Percentiles rank a stretch among this genome's conserved stretches.
Conservation (phyloP, 2,329 filamentous ascomycete species). For the Cladophialophora yegresii region DNA sequence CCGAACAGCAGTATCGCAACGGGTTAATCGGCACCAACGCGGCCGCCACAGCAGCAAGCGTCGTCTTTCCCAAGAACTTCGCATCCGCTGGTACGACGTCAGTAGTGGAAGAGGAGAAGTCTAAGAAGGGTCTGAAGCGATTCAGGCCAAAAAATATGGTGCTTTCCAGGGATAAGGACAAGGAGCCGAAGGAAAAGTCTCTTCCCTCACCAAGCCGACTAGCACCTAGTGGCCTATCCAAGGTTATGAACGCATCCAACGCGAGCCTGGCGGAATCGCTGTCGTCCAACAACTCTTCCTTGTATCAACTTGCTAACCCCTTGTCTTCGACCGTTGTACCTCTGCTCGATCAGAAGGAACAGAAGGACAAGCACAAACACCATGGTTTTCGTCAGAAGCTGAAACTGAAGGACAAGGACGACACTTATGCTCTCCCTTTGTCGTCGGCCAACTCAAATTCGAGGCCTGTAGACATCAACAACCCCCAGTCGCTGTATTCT, state of each 20-base stretch:
- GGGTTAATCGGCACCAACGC: conserved; percentile 55
- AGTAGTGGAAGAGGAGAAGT: conserved; percentile 42
- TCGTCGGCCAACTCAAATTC: conserved; percentile 68
- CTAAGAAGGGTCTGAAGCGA: conserved; percentile 65
- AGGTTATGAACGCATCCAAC: conserved; percentile 61
- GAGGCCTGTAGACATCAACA: conserved; percentile 62
- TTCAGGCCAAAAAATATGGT: conserved; percentile 69
- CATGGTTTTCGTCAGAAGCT: conserved; percentile 66
- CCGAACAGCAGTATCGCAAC: conserved; percentile 50
- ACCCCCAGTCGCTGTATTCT: conserved; percentile 65
- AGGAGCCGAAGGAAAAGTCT: conserved; percentile 50
- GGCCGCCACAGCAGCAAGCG: conserved; percentile 65
- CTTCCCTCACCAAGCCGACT: conserved; percentile 63
- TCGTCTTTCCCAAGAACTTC: conserved; percentile 60
- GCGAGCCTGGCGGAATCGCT: conserved; percentile 60
- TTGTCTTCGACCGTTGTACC: conserved; percentile 57
- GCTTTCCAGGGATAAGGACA: conserved; percentile 61
- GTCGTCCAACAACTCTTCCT: conserved; percentile 56
- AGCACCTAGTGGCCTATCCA: conserved; percentile 55
- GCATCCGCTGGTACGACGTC: conserved; percentile 38
- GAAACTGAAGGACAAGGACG: conserved; percentile 64
- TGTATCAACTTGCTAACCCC: conserved; percentile 64
- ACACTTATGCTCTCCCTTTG: conserved; percentile 58
- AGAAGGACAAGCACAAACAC: conserved; percentile 58
- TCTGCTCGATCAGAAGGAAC: conserved; percentile 32